phyloP scores from a whole-genome alignment of 805 yeast genomes.

The Wickerhamiella nectarea region DNA sequence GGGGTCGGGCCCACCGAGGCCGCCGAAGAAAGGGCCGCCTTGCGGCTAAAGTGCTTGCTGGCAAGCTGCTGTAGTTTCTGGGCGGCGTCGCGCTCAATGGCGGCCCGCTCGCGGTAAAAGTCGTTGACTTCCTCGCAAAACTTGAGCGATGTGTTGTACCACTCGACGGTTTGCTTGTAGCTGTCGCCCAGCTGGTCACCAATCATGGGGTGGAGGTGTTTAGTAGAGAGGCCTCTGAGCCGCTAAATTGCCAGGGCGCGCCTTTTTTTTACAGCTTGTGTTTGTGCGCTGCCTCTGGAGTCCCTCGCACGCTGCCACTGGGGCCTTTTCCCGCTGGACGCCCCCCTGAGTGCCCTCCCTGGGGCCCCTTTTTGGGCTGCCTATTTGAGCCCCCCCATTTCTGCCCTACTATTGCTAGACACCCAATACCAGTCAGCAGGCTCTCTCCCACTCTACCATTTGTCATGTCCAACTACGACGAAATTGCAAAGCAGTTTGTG shows the following conservation, averaged over 20 bases:
- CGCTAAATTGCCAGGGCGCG: too few relatives aligned
- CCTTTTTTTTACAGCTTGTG: too few relatives aligned
- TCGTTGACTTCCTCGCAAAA: conserved; percentile 70
- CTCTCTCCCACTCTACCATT: too few relatives aligned
- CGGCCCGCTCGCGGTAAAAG: conserved; percentile 73
- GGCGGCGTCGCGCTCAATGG: conserved; percentile 73
- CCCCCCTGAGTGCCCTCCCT: too few relatives aligned
- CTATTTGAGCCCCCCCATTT: too few relatives aligned
- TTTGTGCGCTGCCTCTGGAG: background rate
- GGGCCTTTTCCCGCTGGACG: too few relatives aligned
- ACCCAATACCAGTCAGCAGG: too few relatives aligned
- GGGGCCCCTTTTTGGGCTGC: too few relatives aligned
- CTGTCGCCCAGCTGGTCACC: conserved; percentile 40
- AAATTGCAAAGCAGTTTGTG: conserved; percentile 59
- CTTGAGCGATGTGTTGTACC: conserved; percentile 55
- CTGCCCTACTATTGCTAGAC: too few relatives aligned
- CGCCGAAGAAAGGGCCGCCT: conserved; percentile 51
- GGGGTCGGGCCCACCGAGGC: conserved; percentile 88
- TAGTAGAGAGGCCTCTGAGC: too few relatives aligned
- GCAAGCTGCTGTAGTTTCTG: conserved; percentile 49
- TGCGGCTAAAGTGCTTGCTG: conserved; percentile 57
- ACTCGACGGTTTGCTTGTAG: conserved; percentile 59
- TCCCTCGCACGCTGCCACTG: too few relatives aligned
- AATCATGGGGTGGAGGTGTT: conserved; percentile 5
- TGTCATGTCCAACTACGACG: conserved; percentile 22